A percentile compares a stretch with the other conserved stretches of the same genome.
Conservation (phyloP, 495 filamentous ascomycete genomes). For the Rostrohypoxylon terebratum region DNA sequence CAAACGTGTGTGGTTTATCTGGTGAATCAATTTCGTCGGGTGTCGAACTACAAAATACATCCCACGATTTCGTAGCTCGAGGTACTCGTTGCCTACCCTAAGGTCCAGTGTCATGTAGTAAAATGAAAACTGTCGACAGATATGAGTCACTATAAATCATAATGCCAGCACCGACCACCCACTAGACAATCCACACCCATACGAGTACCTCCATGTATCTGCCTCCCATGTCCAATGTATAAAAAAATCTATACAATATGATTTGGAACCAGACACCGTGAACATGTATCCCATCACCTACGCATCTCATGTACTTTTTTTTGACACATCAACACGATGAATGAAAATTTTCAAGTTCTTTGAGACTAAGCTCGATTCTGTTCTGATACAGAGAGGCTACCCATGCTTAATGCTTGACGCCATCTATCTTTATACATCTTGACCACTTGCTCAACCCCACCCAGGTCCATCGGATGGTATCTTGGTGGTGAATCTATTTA, state of each 20-base stretch:
- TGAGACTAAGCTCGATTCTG: slow-evolving; percentile 36
- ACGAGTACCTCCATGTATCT: neutral
- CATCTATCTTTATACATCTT: slow-evolving; percentile 57
- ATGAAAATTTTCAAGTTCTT: slow-evolving; percentile 37
- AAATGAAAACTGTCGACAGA: neutral
- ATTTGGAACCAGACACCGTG: neutral
- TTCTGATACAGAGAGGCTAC: slow-evolving; percentile 48
- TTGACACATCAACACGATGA: slow-evolving; percentile 18
- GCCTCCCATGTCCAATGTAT: neutral
- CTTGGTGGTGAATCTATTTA: slow-evolving; percentile 60
- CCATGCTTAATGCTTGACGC: slow-evolving; percentile 31
- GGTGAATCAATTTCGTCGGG: no score
- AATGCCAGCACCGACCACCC: neutral
- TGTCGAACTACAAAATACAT: no score
- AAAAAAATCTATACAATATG: neutral
- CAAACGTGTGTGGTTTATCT: no score
- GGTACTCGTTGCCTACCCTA: neutral
- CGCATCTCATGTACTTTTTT: neutral
- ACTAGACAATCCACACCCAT: neutral
- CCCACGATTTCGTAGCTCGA: neutral
- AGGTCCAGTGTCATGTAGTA: neutral
- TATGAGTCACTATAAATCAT: neutral
- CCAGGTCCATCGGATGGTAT: slow-evolving; percentile 26
- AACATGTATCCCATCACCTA: neutral
- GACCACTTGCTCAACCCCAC: slow-evolving; percentile 42